phyloP scores from a whole-genome alignment of 257 asterid genomes.

The Penstemon davidsonii region DNA sequence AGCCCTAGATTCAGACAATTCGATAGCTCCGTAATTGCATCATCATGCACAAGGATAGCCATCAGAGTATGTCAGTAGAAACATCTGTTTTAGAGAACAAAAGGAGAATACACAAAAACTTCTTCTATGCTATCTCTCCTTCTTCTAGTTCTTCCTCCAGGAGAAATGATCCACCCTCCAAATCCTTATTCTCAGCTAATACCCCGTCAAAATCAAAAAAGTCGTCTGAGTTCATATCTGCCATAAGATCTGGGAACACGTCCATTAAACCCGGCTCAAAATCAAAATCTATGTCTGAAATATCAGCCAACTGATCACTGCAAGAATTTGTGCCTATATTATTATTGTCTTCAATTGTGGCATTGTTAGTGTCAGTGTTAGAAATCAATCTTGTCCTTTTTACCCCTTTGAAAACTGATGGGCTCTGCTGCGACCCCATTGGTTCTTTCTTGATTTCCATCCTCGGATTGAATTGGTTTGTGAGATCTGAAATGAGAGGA shows the following conservation, averaged over 20 bases:
- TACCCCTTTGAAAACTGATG: slow-evolving; percentile 18
- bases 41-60: too few relatives aligned
- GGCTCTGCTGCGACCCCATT: slow-evolving; percentile 21
- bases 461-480: slow-evolving; percentile 22
- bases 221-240: slow-evolving; percentile 34
- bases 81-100: not conserved
- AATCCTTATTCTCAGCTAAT: slow-evolving; percentile 23
- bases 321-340: slow-evolving; percentile 17
- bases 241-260: slow-evolving; percentile 35
- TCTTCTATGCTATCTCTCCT: slow-evolving; percentile 63
- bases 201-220: slow-evolving; percentile 45
- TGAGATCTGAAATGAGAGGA: slow-evolving; percentile 55
- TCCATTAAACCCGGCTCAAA: slow-evolving; percentile 43
- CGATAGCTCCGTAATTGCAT: too few relatives aligned
- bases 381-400: slow-evolving; percentile 22
- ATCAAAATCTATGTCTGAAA: slow-evolving; percentile 45
- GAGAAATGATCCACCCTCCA: slow-evolving; percentile 24
- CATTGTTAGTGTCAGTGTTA: not conserved
- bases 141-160: slow-evolving; percentile 75
- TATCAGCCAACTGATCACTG: slow-evolving; percentile 40
- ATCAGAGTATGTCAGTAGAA: too few relatives aligned
- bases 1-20: too few relatives aligned
- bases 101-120: not conserved
- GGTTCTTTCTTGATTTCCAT: slow-evolving; percentile 24
- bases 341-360: slow-evolving; percentile 17